Evolutionary conservation across 2,329 filamentous ascomycete species (phyloP), one percentile per base, ranked within the genome.

Genomic region (Fusarium sp.): DNA sequence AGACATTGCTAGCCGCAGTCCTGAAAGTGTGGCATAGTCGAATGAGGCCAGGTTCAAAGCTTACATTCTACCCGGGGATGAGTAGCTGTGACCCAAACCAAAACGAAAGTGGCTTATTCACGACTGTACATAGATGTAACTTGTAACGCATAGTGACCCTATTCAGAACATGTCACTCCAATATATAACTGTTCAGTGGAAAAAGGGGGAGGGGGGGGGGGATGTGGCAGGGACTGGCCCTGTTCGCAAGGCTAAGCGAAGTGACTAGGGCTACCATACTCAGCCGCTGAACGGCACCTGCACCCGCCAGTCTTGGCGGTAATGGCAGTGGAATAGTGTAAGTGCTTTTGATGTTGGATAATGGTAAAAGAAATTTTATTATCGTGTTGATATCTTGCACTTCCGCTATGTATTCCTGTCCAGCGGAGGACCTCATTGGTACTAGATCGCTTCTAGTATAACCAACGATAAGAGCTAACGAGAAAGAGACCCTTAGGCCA

Each of bases 351-450:
- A 16, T 30, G 6, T 8, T n/a, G 12, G 4, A 3, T 11, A 13
- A n/a, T 16, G 9, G 19, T 16, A 1, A 9, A 11, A n/a, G 3
- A 3, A n/a, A 5, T 3, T 6, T 4, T 3, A 1, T 21, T 3
- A 5, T n/a, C 10, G 19, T 32, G 4, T 12, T 32, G 9, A n/a
- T 16, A 7, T 49, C 4, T 6, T 13, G 46, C 0, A 25, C 10
- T 4, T 13, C 28, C 9, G 3, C 5, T 18, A 32, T 49, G 25
- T 16, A n/a, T 30, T 5, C 0, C 3, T n/a, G 5, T 49, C 21
- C 10, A n/a, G 21, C 4, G 18, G 13, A n/a, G 19, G 4, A 11
- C 16, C 6, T 23, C 13, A 23, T 3, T 42, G 13, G 21, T 15
- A 1, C 25, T 12, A 9, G 19, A 5, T 30, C 7, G 6, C 6